These are phyloP conservation scores for Globisporangium okanoganense DNA, from an alignment of 352 stramenopile species.

Conservation along the genomic window DNA sequence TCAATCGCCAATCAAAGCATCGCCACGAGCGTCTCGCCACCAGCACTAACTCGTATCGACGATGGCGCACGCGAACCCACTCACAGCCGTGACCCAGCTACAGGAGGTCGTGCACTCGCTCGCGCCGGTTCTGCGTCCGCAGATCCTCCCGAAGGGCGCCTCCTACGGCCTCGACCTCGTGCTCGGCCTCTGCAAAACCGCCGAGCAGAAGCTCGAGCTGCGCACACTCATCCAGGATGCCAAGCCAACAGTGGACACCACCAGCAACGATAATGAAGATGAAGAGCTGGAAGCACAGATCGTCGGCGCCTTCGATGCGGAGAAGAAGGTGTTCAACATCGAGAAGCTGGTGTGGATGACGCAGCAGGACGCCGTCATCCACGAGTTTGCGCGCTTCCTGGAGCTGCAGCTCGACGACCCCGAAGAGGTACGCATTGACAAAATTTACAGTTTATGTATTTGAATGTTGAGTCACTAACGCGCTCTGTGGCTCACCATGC, in stretches of 20 bases:
- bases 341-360: slow-evolving; percentile 66
- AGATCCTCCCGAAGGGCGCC: slow-evolving; percentile 62
- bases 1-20: background rate
- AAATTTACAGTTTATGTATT: background rate
- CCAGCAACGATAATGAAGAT: slow-evolving; percentile 15
- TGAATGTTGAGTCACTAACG: background rate
- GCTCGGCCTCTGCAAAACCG: slow-evolving; percentile 52
- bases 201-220: slow-evolving; percentile 55
- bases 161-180: slow-evolving; percentile 64
- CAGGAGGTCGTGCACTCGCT: slow-evolving; percentile 50
- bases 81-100: slow-evolving; percentile 60
- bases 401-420: slow-evolving; percentile 65
- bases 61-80: slow-evolving; percentile 27
- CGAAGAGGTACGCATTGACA: slow-evolving; percentile 23
- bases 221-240: slow-evolving; percentile 34
- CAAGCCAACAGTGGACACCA: slow-evolving; percentile 23
- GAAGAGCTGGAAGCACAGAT: slow-evolving; percentile 37
- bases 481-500: background rate
- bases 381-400: slow-evolving; percentile 72
- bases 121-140: slow-evolving; percentile 49
- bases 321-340: slow-evolving; percentile 55
- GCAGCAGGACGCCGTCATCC: slow-evolving; percentile 50
- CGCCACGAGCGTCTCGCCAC: background rate
- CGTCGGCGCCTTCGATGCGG: slow-evolving; percentile 52
- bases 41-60: background rate